phyloP scores from a whole-genome alignment of 2,329 filamentous ascomycete species.

The Epicoccum sorghinum region DNA sequence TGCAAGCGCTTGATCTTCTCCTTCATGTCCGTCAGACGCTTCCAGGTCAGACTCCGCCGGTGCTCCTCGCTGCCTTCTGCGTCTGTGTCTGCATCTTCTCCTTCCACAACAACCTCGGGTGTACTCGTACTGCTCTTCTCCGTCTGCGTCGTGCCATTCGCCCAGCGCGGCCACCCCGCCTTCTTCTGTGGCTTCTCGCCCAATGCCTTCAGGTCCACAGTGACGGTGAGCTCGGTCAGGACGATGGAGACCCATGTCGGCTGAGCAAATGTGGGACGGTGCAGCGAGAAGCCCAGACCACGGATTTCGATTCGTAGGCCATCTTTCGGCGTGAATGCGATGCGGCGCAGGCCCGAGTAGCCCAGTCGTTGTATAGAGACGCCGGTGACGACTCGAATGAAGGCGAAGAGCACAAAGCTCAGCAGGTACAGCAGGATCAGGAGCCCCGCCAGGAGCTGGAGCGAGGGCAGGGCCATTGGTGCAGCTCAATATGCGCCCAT shows the following conservation, averaged over 20 bases:
- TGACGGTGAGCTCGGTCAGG: constrained; percentile 82
- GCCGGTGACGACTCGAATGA: constrained; percentile 89
- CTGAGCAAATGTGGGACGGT: constrained; percentile 94
- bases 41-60: constrained; percentile 65
- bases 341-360: constrained; percentile 86
- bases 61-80: constrained; percentile 61
- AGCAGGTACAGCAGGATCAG: constrained; percentile 85
- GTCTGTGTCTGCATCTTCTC: constrained; percentile 38
- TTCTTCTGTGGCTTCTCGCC: constrained; percentile 47
- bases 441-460: constrained; percentile 82
- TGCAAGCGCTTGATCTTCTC: constrained; percentile 87
- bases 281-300: constrained; percentile 83
- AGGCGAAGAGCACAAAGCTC: constrained; percentile 91
- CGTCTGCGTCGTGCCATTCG: constrained; percentile 36
- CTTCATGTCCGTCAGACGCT: constrained; percentile 76
- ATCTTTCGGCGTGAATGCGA: constrained; percentile 88
- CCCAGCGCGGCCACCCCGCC: constrained; percentile 39
- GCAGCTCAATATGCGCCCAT: constrained; percentile 35
- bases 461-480: constrained; percentile 53
- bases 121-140: constrained; percentile 24
- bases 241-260: constrained; percentile 96
- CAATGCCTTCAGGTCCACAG: constrained; percentile 75
- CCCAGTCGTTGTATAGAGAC: constrained; percentile 95
- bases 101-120: constrained; percentile 19
- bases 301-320: constrained; percentile 89